Base-by-base conservation (phyloP, 1,139 yeast genomes). In the Wickerhamiella infanticola region DNA sequence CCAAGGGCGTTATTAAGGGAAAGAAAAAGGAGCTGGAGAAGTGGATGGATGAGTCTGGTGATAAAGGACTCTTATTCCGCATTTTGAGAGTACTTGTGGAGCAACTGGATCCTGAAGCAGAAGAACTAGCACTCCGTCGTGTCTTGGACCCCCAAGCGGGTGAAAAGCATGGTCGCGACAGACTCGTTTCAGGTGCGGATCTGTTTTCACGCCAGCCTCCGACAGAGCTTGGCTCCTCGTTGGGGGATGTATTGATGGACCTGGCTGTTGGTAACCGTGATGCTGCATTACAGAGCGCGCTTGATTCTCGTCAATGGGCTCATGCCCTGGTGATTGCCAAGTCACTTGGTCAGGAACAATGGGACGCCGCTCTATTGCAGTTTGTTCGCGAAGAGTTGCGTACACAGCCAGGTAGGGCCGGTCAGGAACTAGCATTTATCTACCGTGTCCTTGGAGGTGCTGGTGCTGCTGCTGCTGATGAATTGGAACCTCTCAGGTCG, bases 261-360 rank as follows among this genome's bases (percentile, higher is more conserved):
- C 56, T 82, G 44, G 81, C 77, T 57, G 59, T 65, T 1, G 96
- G 96, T 1, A 70, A 78, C 47, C 72, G 77, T 25, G 77, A 74
- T 24, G 73, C 70, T 3, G 96, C 95, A 0, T 63, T 86, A 46
- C 69, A 73, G 29, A 66, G 69, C 48, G 76, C 93, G 1, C 61
- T 85, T 33, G 69, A 73, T 2, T 73, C 74, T 48, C 74, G 77
- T 11, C 83, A 84, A 51, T 86, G 86, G 82, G 77, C 94, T 0
- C 69, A 86, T 59, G 82, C 95, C 0, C 61, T 88, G 47, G 63
- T 85, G 38, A 66, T 88, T 47, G 79, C 94, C 1, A 73, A 80
- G 49, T 63, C 83, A 13, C 64, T 76, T 35, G 81, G 93, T 1
- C 72, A 74, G 13, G 78, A 75, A 3, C 68, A 70, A 43, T 81